Evolutionary conservation across 1,139 yeast genomes (phyloP).

Genomic region (Yamadazyma songkhlaensis): DNA sequence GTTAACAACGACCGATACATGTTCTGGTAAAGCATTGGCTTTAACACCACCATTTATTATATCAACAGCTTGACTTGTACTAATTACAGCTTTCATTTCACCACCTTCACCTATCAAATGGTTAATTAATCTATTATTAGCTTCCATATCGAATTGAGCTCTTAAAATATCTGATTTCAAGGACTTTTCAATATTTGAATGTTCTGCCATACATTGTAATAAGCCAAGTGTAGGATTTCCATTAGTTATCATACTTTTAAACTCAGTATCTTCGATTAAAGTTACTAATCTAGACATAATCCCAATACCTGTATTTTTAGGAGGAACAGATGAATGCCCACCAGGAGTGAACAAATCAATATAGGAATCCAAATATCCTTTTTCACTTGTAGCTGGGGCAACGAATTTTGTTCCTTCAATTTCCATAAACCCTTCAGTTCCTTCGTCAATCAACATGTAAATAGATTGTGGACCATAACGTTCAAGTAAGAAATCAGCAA

Average conservation of each 20-base stretch:
- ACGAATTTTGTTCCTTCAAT: conserved; percentile 49
- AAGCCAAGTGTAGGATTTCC: conserved; percentile 40
- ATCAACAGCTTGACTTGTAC: conserved; percentile 71
- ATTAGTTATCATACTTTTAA: conserved; percentile 32
- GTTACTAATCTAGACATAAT: conserved; percentile 39
- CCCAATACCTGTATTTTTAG: conserved; percentile 47
- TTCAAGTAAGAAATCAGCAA: conserved; percentile 27
- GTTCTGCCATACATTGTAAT: conserved; percentile 45
- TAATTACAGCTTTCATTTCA: conserved; percentile 41
- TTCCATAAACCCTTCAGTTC: conserved; percentile 30
- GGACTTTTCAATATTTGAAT: conserved; percentile 26
- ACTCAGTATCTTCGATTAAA: conserved; percentile 35
- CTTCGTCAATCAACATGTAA: conserved; percentile 47
- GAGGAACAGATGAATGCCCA: conserved; percentile 51
- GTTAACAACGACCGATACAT: conserved; percentile 52
- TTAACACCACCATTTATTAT: conserved; percentile 68
- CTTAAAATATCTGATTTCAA: conserved; percentile 35
- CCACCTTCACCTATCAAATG: conserved; percentile 20
- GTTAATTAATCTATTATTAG: conserved; percentile 41
- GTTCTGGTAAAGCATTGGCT: conserved; percentile 73
- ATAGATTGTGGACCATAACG: conserved; percentile 42
- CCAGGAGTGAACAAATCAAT: conserved; percentile 45
- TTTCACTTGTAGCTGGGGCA: conserved; percentile 51
- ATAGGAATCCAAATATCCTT: conserved; percentile 41
- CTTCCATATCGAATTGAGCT: conserved; percentile 37